Evolutionary conservation across 2,329 filamentous ascomycete genomes (phyloP).

Genomic region (Bipolaris cookei): DNA sequence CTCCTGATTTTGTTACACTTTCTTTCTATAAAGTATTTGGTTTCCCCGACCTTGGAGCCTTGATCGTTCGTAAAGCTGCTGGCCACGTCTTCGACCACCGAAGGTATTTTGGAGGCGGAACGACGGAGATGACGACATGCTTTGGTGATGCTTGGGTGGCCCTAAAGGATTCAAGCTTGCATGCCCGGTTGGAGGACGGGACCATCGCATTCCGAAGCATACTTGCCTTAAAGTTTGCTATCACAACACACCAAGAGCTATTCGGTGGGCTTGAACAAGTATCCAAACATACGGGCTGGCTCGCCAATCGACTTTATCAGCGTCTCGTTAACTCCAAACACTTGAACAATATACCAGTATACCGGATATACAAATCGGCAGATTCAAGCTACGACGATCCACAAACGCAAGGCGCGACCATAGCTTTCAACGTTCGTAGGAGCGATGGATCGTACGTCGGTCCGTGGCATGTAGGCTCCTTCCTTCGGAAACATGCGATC

Average conservation of each 20-base stretch:
- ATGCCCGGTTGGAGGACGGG: conserved; percentile 70
- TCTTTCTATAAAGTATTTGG: conserved; percentile 98
- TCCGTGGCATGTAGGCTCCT: conserved; percentile 65
- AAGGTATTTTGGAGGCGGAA: conserved; percentile 72
- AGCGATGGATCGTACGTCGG: conserved; percentile 61
- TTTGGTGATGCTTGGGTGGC: conserved; percentile 61
- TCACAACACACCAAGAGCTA: conserved; percentile 62
- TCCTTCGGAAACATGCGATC: conserved; percentile 62
- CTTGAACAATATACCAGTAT: conserved; percentile 59
- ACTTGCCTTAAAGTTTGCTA: conserved; percentile 65
- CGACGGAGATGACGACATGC: conserved; percentile 63
- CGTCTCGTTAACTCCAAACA: conserved; percentile 59
- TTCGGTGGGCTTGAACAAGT: conserved; percentile 66
- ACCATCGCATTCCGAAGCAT: conserved; percentile 71
- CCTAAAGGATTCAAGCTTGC: conserved; percentile 60
- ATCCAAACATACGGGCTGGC: conserved; percentile 63
- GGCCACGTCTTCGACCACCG: conserved; percentile 60
- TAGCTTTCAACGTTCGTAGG: conserved; percentile 68
- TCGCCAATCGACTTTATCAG: conserved; percentile 59
- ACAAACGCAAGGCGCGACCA: conserved; percentile 63
- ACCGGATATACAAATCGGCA: conserved; percentile 63
- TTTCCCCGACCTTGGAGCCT: conserved; percentile 85
- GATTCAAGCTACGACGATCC: conserved; percentile 59
- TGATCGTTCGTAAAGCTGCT: conserved; percentile 78
- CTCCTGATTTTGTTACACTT: conserved; percentile 81